Evolutionary conservation across 345 rosid species (phyloP), one percentile per base, ranked within the genome.

Genomic region (Triadica sebifera): DNA sequence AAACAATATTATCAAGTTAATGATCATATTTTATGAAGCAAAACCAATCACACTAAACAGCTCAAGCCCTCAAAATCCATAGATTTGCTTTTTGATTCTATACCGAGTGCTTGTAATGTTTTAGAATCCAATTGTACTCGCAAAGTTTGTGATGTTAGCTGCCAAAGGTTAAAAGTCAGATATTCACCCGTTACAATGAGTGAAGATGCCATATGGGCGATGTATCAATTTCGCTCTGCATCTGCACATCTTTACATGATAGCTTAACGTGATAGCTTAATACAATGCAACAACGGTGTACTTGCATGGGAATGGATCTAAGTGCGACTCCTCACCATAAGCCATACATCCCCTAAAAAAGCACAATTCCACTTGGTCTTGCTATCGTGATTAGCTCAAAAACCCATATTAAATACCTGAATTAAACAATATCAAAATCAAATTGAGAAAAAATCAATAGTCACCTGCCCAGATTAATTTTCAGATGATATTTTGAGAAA

Each of bases 101-200:
- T 29, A 29, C 34, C 34, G 34, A 29, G 34, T 29, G 34, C 34
- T 29, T 29, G 1, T 29, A 29, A 29, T 29, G 34, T 29, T 29
- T 29, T 1, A 1, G 34, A 58, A 22, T 58, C 15, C 63, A 58
- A 58, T 58, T 22, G 1, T 25, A 55, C 24, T 20, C 25, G 0
- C 16, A 45, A 63, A 39, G 12, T 39, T 38, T 63, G 46, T 8
- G 46, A 39, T 39, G 1, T 64, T 41, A 64, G 25, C 29, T 13
- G 15, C 25, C 50, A 19, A 64, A 56, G 24, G 34, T 29, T 56
- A 10, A 22, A 29, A 29, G 34, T 29, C 34, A 5, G 22, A 43
- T 64, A 58, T n/a, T 64, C 68, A 64, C 68, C 41, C 2, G 24
- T 64, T 64, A 41, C 68, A 64, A 64, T 11, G 15, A 58, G 24